These are phyloP conservation scores for Pelargonium exstipulatum DNA, from an alignment of 441 rosid genomes.

Conservation along the genomic window DNA sequence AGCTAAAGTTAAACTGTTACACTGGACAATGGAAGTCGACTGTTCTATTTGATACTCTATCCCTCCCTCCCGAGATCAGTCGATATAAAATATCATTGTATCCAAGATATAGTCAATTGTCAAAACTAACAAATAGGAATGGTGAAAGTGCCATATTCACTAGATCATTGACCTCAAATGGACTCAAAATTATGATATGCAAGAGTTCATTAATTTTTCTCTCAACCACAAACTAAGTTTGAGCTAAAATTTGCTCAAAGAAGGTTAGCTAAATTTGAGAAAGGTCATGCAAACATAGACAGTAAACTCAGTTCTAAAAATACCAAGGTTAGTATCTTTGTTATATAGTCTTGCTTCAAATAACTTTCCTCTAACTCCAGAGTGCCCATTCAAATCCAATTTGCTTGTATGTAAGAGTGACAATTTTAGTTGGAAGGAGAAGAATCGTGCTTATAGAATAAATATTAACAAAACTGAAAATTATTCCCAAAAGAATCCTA, in stretches of 20 bases:
- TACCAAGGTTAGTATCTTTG: neutral
- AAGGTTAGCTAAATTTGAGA: neutral
- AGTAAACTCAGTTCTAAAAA: neutral
- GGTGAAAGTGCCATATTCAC: neutral
- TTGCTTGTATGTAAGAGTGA: neutral
- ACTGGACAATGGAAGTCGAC: neutral
- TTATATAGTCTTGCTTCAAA: neutral
- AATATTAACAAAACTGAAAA: neutral
- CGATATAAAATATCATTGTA: neutral
- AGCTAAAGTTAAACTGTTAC: no score
- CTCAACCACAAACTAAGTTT: neutral
- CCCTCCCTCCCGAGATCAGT: neutral
- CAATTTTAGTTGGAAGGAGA: neutral
- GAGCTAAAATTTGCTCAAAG: neutral
- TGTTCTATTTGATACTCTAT: neutral
- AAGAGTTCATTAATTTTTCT: conserved; percentile 1
- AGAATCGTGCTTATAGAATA: neutral
- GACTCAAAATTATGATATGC: neutral
- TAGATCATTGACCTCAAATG: neutral
- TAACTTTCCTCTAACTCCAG: neutral
- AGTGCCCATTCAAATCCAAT: neutral
- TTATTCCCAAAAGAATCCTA: neutral
- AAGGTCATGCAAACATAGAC: neutral
- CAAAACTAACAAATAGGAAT: neutral
- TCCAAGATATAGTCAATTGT: neutral